Percentiles rank a stretch among this genome's conserved stretches.
phyloP scores from a whole-genome alignment of 169 alveolate species.

The Eimeria praecox region DNA sequence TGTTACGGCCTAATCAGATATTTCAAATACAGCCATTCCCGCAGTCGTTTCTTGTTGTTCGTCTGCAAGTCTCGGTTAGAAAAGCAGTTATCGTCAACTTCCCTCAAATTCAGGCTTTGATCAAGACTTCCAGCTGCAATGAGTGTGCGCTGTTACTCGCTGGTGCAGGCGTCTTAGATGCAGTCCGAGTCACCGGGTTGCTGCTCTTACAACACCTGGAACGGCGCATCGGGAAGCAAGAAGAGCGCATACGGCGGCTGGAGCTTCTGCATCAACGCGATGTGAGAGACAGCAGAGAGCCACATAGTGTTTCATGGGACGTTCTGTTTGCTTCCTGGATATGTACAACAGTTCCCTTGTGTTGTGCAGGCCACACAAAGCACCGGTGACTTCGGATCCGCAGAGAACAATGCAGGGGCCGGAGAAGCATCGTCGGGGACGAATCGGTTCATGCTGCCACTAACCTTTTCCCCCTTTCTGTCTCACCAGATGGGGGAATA shows the following conservation, averaged over 20 bases:
- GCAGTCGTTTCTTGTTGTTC: background rate
- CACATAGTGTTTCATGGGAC: background rate
- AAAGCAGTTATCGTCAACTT: background rate
- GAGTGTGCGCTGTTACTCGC: background rate
- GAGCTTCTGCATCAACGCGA: conserved; percentile 55
- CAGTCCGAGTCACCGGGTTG: conserved; percentile 66
- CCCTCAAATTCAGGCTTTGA: background rate
- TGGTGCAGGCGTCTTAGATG: conserved; percentile 49
- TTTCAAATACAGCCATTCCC: background rate
- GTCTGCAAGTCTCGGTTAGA: background rate
- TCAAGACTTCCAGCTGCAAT: background rate
- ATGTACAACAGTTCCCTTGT: background rate
- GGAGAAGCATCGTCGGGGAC: background rate
- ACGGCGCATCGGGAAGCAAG: conserved; percentile 56
- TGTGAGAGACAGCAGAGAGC: background rate
- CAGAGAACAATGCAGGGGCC: conserved; percentile 15
- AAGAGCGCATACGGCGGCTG: conserved; percentile 62
- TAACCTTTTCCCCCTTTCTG: conserved; percentile 53
- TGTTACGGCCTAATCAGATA: background rate
- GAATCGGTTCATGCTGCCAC: conserved; percentile 11
- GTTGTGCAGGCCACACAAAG: conserved; percentile 56
- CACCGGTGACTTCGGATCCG: conserved; percentile 47
- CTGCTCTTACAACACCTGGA: conserved; percentile 55
- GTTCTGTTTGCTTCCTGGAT: background rate
- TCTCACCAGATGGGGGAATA: conserved; percentile 47